Conservation (phyloP, 805 yeast species). For the Spathaspora passalidarum region DNA sequence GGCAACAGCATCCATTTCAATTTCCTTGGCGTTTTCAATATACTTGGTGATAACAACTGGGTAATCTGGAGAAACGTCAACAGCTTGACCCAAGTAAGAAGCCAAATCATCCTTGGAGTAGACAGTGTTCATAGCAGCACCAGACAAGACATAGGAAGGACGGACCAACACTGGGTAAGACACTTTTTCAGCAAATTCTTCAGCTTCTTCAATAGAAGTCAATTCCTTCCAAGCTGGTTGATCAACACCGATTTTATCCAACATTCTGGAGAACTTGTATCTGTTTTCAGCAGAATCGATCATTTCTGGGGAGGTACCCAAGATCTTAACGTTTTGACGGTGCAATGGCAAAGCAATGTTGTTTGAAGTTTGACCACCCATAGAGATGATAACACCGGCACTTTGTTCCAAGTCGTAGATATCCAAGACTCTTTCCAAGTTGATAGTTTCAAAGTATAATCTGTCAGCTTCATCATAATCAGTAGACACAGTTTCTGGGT, state of each 20-base stretch:
- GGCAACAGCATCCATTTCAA: constrained; percentile 99
- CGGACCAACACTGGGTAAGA: constrained; percentile 94
- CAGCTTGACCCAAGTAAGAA: constrained; percentile 87
- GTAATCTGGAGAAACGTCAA: constrained; percentile 94
- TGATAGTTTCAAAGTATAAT: constrained; percentile 91
- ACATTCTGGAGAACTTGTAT: constrained; percentile 95
- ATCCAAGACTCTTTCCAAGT: constrained; percentile 90
- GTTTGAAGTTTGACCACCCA: constrained; percentile 99
- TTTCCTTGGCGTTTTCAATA: constrained; percentile 95
- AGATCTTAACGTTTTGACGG: constrained; percentile 90
- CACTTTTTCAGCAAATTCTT: constrained; percentile 84
- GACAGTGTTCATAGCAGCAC: constrained; percentile 99
- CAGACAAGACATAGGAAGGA: constrained; percentile 95
- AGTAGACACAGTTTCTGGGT: constrained; percentile 98
- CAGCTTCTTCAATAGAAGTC: constrained; percentile 90
- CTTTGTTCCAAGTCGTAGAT: constrained; percentile 90
- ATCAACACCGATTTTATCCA: constrained; percentile 94
- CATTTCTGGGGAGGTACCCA: constrained; percentile 98
- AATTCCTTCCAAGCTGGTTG: constrained; percentile 99
- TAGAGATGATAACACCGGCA: constrained; percentile 88
- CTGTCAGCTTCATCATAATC: constrained; percentile 98
- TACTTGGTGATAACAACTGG: constrained; percentile 97
- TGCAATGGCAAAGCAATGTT: constrained; percentile 91
- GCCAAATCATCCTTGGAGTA: constrained; percentile 87
- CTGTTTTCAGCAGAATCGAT: constrained; percentile 98